Conservation (phyloP, 2,329 filamentous ascomycete species). For the Alternaria alternata region DNA sequence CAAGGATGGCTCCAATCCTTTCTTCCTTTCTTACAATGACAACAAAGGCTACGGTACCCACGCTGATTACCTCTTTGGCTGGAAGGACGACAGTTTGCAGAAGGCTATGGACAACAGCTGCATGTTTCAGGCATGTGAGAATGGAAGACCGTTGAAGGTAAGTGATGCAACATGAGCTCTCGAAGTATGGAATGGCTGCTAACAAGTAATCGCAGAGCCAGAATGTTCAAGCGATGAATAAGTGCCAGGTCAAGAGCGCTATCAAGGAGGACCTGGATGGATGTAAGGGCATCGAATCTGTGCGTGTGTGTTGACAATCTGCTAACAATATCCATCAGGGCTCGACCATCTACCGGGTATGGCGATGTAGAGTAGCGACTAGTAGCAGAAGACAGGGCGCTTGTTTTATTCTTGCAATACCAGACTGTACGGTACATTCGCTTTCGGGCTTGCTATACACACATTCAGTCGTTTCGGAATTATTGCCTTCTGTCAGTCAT, state of each 20-base stretch:
- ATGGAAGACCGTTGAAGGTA: constrained; percentile 29
- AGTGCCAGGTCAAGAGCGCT: constrained; percentile 33
- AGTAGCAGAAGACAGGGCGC: no score
- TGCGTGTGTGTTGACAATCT: background rate
- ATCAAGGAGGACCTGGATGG: constrained; percentile 37
- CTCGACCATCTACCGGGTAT: constrained; percentile 10
- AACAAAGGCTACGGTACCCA: constrained; percentile 41
- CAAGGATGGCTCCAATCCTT: constrained; percentile 35
- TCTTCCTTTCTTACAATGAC: constrained; percentile 38
- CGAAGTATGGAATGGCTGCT: background rate
- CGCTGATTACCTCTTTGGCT: constrained; percentile 41
- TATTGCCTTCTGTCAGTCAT: background rate
- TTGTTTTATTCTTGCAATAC: background rate
- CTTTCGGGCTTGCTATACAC: constrained; percentile 1
- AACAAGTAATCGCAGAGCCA: background rate
- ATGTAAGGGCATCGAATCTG: constrained; percentile 20
- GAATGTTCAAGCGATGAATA: constrained; percentile 24
- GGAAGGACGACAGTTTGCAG: constrained; percentile 40
- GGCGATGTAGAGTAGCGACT: constrained; percentile 1
- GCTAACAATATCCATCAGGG: background rate
- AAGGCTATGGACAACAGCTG: constrained; percentile 35
- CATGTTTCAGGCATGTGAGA: constrained; percentile 39
- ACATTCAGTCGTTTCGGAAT: constrained; percentile 5
- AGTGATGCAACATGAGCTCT: constrained; percentile 21
- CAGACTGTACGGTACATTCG: background rate